Base-by-base conservation (phyloP, 352 stramenopile species). In the Globisporangium splendens region DNA sequence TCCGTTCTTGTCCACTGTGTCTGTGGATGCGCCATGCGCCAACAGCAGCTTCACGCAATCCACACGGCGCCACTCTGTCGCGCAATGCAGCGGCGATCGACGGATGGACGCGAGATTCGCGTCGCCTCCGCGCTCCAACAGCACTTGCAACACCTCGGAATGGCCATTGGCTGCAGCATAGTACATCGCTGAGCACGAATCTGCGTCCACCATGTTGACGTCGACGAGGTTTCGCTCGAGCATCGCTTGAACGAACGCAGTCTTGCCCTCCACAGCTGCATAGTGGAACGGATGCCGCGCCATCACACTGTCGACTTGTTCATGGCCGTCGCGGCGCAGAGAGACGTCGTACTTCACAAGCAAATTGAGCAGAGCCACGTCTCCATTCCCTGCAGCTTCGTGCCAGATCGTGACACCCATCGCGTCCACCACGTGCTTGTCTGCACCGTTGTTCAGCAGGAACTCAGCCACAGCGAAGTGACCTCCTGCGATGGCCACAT, bases 331-430 rank as follows among this genome's bases (percentile, higher is more conserved):
- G 24, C 65, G 22, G 8, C 63, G 63, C 21, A 91, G 50, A 1
- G 70, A 77, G 3, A 91, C 74, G 2, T 75, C 56, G 50, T 89
- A 61, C 31, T 65, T 47, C 4, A 87, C 62, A 6, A 93, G 71
- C 56, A 93, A 47, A 22, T 89, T 69, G 21, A 93, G 39, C 69
- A 89, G 67, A 1, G 77, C 70, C 2, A 87, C 66, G 5, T 69
- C 73, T 3, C 80, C 80, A 15, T 87, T 75, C 0, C 83, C 83
- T 0, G 80, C 79, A 1, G 83, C 83, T 61, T 93, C 83, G 54
- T 93, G 83, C 83, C 83, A 93, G 49, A 91, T 66, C 31, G 79
- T 89, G 24, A 89, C 83, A 44, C 83, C 83, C 80, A 91, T 93
- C 17, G 81, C 84, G 56, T 91, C 80, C 28, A 86, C 74, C 1